phyloP scores from a whole-genome alignment of 768 basidiomycete genomes.

The Suillus discolor region DNA sequence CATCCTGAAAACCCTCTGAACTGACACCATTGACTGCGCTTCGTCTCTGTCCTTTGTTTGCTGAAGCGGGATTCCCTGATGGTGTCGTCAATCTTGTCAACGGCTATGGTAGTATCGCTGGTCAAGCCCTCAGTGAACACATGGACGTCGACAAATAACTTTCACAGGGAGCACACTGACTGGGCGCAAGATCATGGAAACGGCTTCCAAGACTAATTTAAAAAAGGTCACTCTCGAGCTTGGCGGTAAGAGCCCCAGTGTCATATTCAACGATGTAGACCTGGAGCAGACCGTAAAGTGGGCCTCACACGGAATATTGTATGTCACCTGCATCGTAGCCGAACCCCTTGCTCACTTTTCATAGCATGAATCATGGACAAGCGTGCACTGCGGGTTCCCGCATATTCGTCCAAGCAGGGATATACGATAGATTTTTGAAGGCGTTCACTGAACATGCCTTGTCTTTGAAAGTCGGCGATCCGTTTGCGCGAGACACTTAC shows the following conservation, averaged over 20 bases:
- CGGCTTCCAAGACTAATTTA: slow-evolving; percentile 64
- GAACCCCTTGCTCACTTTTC: neutral
- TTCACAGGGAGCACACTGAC: slow-evolving; percentile 74
- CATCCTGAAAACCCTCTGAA: slow-evolving; percentile 69
- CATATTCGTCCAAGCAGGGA: slow-evolving; percentile 55
- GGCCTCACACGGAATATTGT: slow-evolving; percentile 63
- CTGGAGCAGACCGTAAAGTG: slow-evolving; percentile 60
- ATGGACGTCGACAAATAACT: slow-evolving; percentile 61
- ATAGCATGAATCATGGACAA: slow-evolving; percentile 44
- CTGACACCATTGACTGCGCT: slow-evolving; percentile 62
- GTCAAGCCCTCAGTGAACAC: slow-evolving; percentile 58
- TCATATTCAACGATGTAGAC: slow-evolving; percentile 66
- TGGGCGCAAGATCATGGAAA: slow-evolving; percentile 65
- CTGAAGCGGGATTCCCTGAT: slow-evolving; percentile 62
- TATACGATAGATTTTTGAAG: slow-evolving; percentile 60
- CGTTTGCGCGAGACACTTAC: slow-evolving; percentile 42
- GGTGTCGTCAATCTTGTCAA: slow-evolving; percentile 65
- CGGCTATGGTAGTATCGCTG: slow-evolving; percentile 57
- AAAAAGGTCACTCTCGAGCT: slow-evolving; percentile 75
- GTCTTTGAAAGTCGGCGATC: slow-evolving; percentile 43
- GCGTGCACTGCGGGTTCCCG: slow-evolving; percentile 56
- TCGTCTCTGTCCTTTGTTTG: slow-evolving; percentile 43
- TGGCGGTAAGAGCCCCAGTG: slow-evolving; percentile 67
- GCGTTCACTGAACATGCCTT: slow-evolving; percentile 40
- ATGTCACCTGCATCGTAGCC: slow-evolving; percentile 21